phyloP scores from a whole-genome alignment of 257 asterid species.

The Marsdenia floribunda region DNA sequence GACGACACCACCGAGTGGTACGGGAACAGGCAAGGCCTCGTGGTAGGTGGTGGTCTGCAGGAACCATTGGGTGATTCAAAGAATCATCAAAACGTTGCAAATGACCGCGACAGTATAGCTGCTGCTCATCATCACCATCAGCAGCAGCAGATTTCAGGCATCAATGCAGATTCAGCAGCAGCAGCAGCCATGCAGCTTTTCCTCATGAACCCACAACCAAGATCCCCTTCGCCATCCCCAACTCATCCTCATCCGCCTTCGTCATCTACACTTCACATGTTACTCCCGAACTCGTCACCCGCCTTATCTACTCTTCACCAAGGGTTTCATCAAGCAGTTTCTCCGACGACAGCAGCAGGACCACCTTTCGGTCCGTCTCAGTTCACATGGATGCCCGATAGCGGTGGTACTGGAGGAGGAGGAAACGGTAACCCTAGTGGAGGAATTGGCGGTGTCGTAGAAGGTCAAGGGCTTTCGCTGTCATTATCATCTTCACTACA shows the following conservation, averaged over 20 bases:
- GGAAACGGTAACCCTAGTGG: conserved; percentile 38
- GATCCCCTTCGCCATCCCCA: conserved; percentile 67
- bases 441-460: conserved; percentile 49
- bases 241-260: conserved; percentile 30
- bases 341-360: conserved; percentile 29
- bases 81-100: conserved; percentile 21
- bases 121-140: conserved; percentile 12
- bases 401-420: conserved; percentile 17
- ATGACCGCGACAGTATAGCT: conserved; percentile 21
- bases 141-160: conserved; percentile 21
- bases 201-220: conserved; percentile 68
- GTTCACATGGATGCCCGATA: conserved; percentile 57
- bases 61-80: conserved; percentile 36
- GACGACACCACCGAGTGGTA: conserved; percentile 43
- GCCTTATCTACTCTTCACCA: conserved; percentile 25
- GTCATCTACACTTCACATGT: conserved; percentile 69
- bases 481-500: conserved; percentile 75
- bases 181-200: conserved; percentile 98
- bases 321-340: conserved; percentile 27
- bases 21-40: conserved; percentile 44
- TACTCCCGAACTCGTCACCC: conserved; percentile 43
- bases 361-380: conserved; percentile 41
- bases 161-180: conserved; percentile 41
- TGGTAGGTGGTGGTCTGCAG: conserved; percentile 29
- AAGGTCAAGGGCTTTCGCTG: conserved; percentile 81